Conservation (phyloP, 306 rosid genomes). For the Hippophae gyantsensis region DNA sequence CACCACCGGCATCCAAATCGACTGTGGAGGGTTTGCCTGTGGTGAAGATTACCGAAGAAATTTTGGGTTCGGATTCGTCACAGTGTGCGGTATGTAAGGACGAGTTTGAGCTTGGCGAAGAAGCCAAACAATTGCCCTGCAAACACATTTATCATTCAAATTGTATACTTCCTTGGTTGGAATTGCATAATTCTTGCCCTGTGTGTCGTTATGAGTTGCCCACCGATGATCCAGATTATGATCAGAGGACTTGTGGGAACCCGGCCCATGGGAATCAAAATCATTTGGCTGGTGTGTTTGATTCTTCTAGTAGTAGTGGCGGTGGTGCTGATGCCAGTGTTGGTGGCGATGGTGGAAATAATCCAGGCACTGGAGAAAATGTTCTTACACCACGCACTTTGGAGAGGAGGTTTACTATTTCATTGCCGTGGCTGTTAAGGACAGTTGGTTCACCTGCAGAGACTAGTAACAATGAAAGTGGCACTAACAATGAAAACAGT, state of each 20-base stretch:
- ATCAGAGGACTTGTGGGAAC: constrained; percentile 37
- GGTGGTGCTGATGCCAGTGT: constrained; percentile 17
- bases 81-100: constrained; percentile 95
- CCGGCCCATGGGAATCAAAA: constrained; percentile 25
- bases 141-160: constrained; percentile 75
- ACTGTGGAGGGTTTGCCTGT: constrained; percentile 52
- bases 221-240: constrained; percentile 74
- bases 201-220: constrained; percentile 95
- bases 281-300: constrained; percentile 24
- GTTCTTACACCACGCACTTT: constrained; percentile 22
- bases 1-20: constrained; percentile 75
- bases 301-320: constrained; percentile 20
- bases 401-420: constrained; percentile 58
- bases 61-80: constrained; percentile 57
- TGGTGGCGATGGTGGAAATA: constrained; percentile 19
- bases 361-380: constrained; percentile 24
- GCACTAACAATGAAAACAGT: constrained; percentile 31
- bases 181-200: constrained; percentile 83
- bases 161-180: constrained; percentile 84
- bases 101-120: constrained; percentile 50
- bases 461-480: constrained; percentile 56
- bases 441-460: constrained; percentile 42
- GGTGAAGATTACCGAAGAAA: constrained; percentile 39
- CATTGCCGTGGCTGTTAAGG: constrained; percentile 56
- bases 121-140: constrained; percentile 78